A percentile compares a stretch with the other conserved stretches of the same genome.
These are phyloP conservation scores for Danielia reshetovae DNA, from an alignment of 805 yeast genomes.

Conservation along the genomic window DNA sequence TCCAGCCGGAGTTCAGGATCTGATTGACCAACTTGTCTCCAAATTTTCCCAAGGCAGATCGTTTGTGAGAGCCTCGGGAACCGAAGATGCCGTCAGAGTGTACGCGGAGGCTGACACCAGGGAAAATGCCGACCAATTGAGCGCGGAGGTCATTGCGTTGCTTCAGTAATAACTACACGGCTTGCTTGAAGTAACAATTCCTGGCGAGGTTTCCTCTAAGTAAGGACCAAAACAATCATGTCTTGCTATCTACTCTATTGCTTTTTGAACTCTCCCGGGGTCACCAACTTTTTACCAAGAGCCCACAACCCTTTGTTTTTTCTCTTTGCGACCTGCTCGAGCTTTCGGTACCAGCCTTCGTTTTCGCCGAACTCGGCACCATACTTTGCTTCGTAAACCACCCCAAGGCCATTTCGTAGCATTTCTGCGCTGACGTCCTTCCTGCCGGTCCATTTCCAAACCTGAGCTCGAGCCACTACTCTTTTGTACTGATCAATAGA, in stretches of 20 bases:
- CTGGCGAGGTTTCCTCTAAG: no score
- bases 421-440: constrained; percentile 84
- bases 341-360: constrained; percentile 53
- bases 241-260: no score
- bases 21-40: constrained; percentile 63
- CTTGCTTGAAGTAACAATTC: constrained; percentile 2
- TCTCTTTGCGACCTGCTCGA: constrained; percentile 58
- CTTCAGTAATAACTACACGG: constrained; percentile 16
- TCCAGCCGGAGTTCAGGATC: constrained; percentile 73
- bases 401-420: constrained; percentile 78
- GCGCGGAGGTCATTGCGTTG: constrained; percentile 25
- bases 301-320: constrained; percentile 68
- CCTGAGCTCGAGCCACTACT: constrained; percentile 76
- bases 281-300: constrained; percentile 44
- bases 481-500: constrained; percentile 85
- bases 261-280: constrained; percentile 80
- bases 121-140: constrained; percentile 28
- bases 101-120: constrained; percentile 77
- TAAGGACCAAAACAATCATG: no score
- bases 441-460: constrained; percentile 53
- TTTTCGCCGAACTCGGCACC: constrained; percentile 86
- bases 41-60: constrained; percentile 65
- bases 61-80: constrained; percentile 95
- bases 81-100: constrained; percentile 95
- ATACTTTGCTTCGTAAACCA: constrained; percentile 78